These are phyloP conservation scores for Suhomyces wounanorum DNA, from an alignment of 1,139 yeast genomes.

Conservation along the genomic window DNA sequence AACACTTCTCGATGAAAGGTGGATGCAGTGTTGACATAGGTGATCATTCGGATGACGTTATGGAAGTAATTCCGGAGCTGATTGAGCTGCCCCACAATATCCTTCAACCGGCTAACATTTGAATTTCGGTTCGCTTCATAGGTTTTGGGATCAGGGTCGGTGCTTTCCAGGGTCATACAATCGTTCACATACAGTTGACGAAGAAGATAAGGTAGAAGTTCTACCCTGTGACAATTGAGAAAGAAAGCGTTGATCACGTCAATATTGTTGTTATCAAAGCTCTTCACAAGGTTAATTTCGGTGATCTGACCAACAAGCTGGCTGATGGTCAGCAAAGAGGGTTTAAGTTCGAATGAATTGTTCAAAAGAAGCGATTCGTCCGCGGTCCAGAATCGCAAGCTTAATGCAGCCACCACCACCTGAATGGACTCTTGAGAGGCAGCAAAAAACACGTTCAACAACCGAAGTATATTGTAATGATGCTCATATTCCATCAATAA, in stretches of 20 bases:
- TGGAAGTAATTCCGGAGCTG: slow-evolving; percentile 14
- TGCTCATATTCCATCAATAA: slow-evolving; percentile 8
- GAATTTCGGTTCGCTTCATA: slow-evolving; percentile 4
- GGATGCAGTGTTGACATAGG: slow-evolving; percentile 4
- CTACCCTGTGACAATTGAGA: slow-evolving; percentile 16
- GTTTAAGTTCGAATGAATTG: neutral
- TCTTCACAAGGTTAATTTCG: slow-evolving; percentile 5
- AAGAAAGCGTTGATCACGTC: slow-evolving; percentile 14
- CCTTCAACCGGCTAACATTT: slow-evolving; percentile 11
- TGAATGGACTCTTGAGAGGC: neutral
- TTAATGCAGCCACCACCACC: slow-evolving; percentile 1
- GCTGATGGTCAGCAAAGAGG: slow-evolving; percentile 1
- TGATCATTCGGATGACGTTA: slow-evolving; percentile 11
- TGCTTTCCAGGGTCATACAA: neutral
- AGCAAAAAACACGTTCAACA: slow-evolving; percentile 12
- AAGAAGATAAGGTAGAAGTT: slow-evolving; percentile 13
- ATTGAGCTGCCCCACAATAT: slow-evolving; percentile 10
- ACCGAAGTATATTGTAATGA: slow-evolving; percentile 9
- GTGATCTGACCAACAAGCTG: slow-evolving; percentile 2
- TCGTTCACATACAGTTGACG: slow-evolving; percentile 7
- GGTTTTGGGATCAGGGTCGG: neutral
- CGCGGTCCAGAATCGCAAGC: slow-evolving; percentile 2
- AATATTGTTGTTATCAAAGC: slow-evolving; percentile 1
- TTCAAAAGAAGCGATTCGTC: slow-evolving; percentile 1
- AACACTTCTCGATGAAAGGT: slow-evolving; percentile 16